Evolutionary conservation across 352 stramenopile genomes (phyloP).

Genomic region (Paralagenidium karlingii): DNA sequence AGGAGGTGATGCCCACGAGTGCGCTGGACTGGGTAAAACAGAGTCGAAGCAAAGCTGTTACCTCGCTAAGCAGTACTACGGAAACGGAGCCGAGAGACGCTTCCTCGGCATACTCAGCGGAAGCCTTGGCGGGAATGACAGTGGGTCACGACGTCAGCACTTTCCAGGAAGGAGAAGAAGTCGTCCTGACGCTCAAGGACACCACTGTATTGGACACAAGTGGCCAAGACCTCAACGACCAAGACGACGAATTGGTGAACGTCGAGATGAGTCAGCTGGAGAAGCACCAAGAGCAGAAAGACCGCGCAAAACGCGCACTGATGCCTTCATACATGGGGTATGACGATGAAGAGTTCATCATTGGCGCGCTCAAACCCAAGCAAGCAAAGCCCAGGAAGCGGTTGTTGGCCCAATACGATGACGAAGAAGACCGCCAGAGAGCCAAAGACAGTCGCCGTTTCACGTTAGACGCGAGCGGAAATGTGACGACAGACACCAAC

Average conservation of each 20-base stretch:
- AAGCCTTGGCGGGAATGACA: constrained; percentile 79
- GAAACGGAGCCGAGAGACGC: constrained; percentile 7
- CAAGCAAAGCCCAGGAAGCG: constrained; percentile 20
- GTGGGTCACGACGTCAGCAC: constrained; percentile 79
- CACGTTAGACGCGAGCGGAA: constrained; percentile 28
- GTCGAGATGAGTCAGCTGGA: constrained; percentile 71
- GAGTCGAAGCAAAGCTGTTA: constrained; percentile 13
- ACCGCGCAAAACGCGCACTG: constrained; percentile 20
- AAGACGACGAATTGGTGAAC: constrained; percentile 75
- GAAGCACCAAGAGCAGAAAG: constrained; percentile 22
- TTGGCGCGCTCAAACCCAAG: constrained; percentile 26
- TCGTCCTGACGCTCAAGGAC: constrained; percentile 93
- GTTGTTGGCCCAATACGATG: constrained; percentile 83
- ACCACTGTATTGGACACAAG: constrained; percentile 68
- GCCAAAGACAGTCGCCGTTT: constrained; percentile 34
- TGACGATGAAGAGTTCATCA: constrained; percentile 96
- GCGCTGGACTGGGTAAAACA: constrained; percentile 71
- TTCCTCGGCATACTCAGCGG: constrained; percentile 33
- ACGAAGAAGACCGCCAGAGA: constrained; percentile 48
- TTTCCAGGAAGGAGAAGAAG: constrained; percentile 85
- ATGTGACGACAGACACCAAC: background rate
- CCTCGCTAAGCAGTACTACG: constrained; percentile 1
- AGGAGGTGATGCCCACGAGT: constrained; percentile 12
- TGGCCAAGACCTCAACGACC: constrained; percentile 68
- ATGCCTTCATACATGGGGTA: constrained; percentile 89